These are phyloP conservation scores for Eutrema japonicum DNA, from an alignment of 345 rosid species.

Conservation along the genomic window DNA sequence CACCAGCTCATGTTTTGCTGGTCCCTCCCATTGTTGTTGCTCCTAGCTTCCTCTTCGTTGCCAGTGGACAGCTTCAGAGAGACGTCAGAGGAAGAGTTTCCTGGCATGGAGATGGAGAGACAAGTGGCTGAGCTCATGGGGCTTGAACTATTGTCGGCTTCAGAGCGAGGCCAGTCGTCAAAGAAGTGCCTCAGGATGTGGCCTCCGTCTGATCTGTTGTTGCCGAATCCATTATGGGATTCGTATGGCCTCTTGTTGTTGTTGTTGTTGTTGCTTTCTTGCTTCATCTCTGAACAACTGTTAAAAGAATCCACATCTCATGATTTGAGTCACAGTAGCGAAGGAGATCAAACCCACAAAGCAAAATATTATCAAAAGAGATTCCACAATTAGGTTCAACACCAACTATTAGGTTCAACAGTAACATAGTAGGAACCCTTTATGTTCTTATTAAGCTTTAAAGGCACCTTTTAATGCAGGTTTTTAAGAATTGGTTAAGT, in stretches of 20 bases:
- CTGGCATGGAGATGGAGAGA: slow-evolving; percentile 76
- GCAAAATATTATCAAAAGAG: slow-evolving; percentile 1
- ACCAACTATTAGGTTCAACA: slow-evolving; percentile 17
- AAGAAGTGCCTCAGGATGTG: slow-evolving; percentile 79
- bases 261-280: slow-evolving; percentile 42
- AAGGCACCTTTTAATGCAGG: slow-evolving; percentile 32
- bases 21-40: slow-evolving; percentile 47
- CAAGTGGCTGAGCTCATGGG: slow-evolving; percentile 53
- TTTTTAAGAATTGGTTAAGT: slow-evolving; percentile 12
- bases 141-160: slow-evolving; percentile 50
- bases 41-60: slow-evolving; percentile 48
- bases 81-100: slow-evolving; percentile 74
- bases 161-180: slow-evolving; percentile 85
- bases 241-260: slow-evolving; percentile 50
- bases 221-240: slow-evolving; percentile 45
- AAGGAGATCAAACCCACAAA: slow-evolving; percentile 6
- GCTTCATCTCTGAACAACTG: slow-evolving; percentile 55
- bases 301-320: slow-evolving; percentile 34
- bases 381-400: slow-evolving; percentile 14
- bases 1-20: slow-evolving; percentile 63
- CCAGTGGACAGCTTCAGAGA: slow-evolving; percentile 89
- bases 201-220: slow-evolving; percentile 54
- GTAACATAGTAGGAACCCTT: background rate
- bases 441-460: background rate
- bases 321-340: background rate